Evolutionary conservation across 1,284 basidiomycete species (phyloP).

Genomic region (Cryptococcus deneoformans): DNA sequence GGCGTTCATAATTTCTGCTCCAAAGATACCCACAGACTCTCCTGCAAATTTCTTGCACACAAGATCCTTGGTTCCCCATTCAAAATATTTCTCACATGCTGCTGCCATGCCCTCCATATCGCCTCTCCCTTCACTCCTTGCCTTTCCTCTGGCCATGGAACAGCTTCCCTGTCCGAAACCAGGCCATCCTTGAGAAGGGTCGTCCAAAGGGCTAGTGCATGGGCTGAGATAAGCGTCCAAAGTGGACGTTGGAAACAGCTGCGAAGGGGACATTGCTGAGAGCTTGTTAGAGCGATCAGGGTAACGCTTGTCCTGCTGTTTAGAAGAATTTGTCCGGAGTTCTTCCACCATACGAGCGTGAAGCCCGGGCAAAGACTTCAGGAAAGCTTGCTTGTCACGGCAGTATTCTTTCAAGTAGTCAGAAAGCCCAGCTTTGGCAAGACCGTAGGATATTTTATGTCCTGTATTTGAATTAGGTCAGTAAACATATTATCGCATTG

Average conservation of each 20-base stretch:
- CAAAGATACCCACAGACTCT: conserved; percentile 34
- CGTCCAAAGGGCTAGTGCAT: conserved; percentile 22
- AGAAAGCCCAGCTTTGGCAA: conserved; percentile 15
- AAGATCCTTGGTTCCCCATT: conserved; percentile 75
- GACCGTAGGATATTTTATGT: conserved; percentile 20
- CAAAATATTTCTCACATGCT: conserved; percentile 79
- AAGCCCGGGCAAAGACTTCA: conserved; percentile 54
- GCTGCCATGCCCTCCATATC: conserved; percentile 67
- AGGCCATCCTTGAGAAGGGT: conserved; percentile 33
- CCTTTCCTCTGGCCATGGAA: conserved; percentile 23
- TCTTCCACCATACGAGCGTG: conserved; percentile 63
- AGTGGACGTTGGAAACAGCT: conserved; percentile 63
- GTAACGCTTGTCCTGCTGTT: conserved; percentile 57
- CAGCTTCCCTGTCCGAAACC: conserved; percentile 35
- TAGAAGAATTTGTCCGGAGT: conserved; percentile 65
- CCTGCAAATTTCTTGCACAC: conserved; percentile 44
- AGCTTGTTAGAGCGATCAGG: conserved; percentile 61
- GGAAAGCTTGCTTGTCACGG: conserved; percentile 33
- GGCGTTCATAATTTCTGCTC: conserved; percentile 30
- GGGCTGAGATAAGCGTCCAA: conserved; percentile 73
- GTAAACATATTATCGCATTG: neutral
- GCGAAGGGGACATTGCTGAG: conserved; percentile 48
- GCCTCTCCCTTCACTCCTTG: conserved; percentile 34
- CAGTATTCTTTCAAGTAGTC: conserved; percentile 60
- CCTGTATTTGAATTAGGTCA: conserved; percentile 21